phyloP scores from a whole-genome alignment of 2,329 filamentous ascomycete species.

The Fusarium pininemorale region DNA sequence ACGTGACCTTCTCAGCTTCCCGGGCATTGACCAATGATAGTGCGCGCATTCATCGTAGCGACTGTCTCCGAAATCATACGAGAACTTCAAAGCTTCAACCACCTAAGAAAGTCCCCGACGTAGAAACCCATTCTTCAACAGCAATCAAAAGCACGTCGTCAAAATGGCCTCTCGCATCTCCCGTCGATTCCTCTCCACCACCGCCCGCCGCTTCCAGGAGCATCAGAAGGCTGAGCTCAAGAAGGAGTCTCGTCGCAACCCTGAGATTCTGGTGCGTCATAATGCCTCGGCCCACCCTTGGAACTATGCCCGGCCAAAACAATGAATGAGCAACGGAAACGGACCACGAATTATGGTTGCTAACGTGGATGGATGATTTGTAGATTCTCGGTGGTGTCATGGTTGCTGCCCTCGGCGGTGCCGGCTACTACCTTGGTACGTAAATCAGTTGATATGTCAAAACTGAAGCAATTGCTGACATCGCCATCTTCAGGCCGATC shows the following conservation, averaged over 20 bases:
- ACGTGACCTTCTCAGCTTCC: slow-evolving; percentile 32
- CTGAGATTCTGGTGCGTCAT: slow-evolving; percentile 57
- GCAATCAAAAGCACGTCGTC: slow-evolving; percentile 35
- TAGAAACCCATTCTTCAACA: slow-evolving; percentile 28
- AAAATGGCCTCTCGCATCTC: slow-evolving; percentile 67
- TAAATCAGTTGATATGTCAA: neutral
- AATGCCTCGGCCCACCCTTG: slow-evolving; percentile 40
- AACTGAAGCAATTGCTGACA: slow-evolving; percentile 35
- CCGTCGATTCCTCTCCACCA: slow-evolving; percentile 65
- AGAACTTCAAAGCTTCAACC: slow-evolving; percentile 42
- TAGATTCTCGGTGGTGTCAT: slow-evolving; percentile 93
- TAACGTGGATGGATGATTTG: slow-evolving; percentile 29
- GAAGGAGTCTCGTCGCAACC: slow-evolving; percentile 66
- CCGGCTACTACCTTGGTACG: slow-evolving; percentile 88
- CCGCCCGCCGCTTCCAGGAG: slow-evolving; percentile 60
- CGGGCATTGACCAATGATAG: slow-evolving; percentile 43
- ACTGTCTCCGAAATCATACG: slow-evolving; percentile 46
- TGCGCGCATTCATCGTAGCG: slow-evolving; percentile 26
- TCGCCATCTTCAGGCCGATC: slow-evolving; percentile 68
- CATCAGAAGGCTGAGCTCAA: slow-evolving; percentile 59
- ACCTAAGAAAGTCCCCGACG: slow-evolving; percentile 27
- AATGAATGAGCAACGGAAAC: neutral
- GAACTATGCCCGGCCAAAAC: slow-evolving; percentile 11
- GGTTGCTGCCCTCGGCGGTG: slow-evolving; percentile 85
- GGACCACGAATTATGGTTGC: slow-evolving; percentile 5